Evolutionary conservation across 106 monocot genomes (phyloP), one percentile per base, ranked within the genome.

Genomic region (Phalaenopsis aphrodite): DNA sequence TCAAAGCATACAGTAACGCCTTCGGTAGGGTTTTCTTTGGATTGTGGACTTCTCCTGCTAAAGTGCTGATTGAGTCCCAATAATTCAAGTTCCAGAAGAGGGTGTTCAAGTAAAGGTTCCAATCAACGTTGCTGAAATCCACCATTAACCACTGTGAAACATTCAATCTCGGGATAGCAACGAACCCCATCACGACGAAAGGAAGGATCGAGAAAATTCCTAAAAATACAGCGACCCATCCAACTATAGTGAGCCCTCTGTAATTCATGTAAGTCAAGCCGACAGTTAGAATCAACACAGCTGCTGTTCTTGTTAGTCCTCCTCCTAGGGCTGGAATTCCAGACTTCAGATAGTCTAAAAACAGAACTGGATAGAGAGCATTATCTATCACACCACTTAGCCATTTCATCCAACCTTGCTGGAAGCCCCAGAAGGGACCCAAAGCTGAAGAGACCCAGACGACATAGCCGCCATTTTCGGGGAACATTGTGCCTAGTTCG

Each of bases 361-460:
- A 88, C 7, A 92, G 78, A 73, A 92, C 92, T 5, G 92, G 92
- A 71, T 92, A 92, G 2, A 92, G 85, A 38, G 92, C 92, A 83
- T 92, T 92, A 83, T 92, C 92, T 12, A 92, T 92, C 18, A 92
- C 89, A 57, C 92, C 92, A 69, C 92, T 92, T 18, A 92, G 79
- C 92, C 92, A 92, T 79, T 92, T 92, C 87, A 92, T 85, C 92
- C 92, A 92, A 58, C 92, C 92, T 67, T 87, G 89, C 79, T 92
- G 92, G 65, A 92, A 92, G 39, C 92, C 92, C 92, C 89, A 92
- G 38, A 88, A 92, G 2, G 87, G 87, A 12, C 89, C 89, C 45
- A 92, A 71, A 30, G 89, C 87, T 55, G 89, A 84, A 66, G 87
- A 85, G 19, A 92, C 92, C 92, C 92, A 92, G 9, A 92, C 87